Conservation (phyloP, 2,329 filamentous ascomycete species). For the Rhynchosporium secalis region DNA sequence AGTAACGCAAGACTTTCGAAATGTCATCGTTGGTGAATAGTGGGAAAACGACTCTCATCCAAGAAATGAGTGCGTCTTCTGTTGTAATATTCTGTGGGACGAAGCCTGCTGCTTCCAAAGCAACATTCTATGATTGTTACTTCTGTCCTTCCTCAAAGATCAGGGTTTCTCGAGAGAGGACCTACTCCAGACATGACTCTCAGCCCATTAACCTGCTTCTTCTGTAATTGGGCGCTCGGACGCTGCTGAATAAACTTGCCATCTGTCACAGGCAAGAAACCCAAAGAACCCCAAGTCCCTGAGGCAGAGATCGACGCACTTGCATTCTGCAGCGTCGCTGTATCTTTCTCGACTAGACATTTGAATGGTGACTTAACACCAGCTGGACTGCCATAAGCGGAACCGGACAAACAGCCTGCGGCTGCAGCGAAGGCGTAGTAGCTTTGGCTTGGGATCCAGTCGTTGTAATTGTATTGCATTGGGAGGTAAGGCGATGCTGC, state of each 20-base stretch:
- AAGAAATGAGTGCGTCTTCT: conserved; percentile 27
- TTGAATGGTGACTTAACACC: conserved; percentile 40
- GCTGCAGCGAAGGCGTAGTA: conserved; percentile 48
- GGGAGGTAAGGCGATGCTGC: conserved; percentile 52
- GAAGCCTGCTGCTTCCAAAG: conserved; percentile 44
- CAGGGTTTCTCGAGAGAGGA: background rate
- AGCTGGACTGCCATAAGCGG: conserved; percentile 29
- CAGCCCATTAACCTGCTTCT: conserved; percentile 38
- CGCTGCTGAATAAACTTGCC: conserved; percentile 37
- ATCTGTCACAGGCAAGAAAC: conserved; percentile 43
- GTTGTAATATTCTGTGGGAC: conserved; percentile 37
- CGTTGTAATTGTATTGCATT: conserved; percentile 51
- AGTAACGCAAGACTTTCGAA: conserved; percentile 21
- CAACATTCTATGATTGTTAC: conserved; percentile 39
- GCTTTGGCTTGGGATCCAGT: conserved; percentile 44
- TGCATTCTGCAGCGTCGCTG: conserved; percentile 37
- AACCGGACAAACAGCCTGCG: conserved; percentile 42
- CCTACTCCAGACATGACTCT: conserved; percentile 29
- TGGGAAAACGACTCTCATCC: conserved; percentile 41
- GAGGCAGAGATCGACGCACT: conserved; percentile 30
- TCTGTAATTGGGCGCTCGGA: conserved; percentile 37
- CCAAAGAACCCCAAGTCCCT: conserved; percentile 34
- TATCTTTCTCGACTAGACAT: conserved; percentile 36
- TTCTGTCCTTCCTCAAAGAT: background rate
- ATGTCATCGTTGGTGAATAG: conserved; percentile 39